These are phyloP conservation scores for Friedmanniomyces endolithicus DNA, from an alignment of 495 filamentous ascomycete species.

Conservation along the genomic window DNA sequence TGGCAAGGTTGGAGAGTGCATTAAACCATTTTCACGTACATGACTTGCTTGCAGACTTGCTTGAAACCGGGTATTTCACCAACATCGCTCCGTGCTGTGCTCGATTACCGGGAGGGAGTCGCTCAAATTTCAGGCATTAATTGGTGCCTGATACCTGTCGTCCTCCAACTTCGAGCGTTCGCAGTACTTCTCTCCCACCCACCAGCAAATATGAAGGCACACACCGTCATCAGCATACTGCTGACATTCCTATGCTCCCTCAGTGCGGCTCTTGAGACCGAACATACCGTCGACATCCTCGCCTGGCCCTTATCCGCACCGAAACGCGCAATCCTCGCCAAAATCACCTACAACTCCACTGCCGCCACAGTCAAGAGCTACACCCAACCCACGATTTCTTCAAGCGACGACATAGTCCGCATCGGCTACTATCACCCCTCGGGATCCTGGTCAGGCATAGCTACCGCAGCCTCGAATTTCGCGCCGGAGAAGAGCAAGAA, in stretches of 20 bases:
- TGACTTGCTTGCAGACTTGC: too few species aligned
- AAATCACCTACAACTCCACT: constrained; percentile 27
- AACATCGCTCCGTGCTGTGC: too few species aligned
- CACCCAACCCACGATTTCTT: constrained; percentile 21
- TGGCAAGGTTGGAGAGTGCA: background rate
- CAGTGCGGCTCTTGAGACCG: background rate
- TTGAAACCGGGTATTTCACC: too few species aligned
- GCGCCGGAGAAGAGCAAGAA: constrained; percentile 21
- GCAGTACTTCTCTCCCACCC: background rate
- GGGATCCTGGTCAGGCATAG: constrained; percentile 27
- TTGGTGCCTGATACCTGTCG: too few species aligned
- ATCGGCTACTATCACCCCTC: constrained; percentile 42
- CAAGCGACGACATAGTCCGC: constrained; percentile 43
- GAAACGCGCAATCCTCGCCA: constrained; percentile 23
- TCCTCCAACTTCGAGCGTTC: too few species aligned
- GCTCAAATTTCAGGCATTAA: too few species aligned
- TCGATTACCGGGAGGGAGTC: too few species aligned
- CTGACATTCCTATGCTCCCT: constrained; percentile 4
- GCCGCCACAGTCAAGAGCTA: constrained; percentile 21
- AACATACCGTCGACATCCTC: constrained; percentile 17
- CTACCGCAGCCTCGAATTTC: constrained; percentile 26
- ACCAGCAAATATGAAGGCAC: background rate
- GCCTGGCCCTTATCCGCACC: constrained; percentile 22
- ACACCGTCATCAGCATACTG: background rate
- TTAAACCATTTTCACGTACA: too few species aligned